Percentiles rank a stretch among this genome's conserved stretches.
phyloP scores from a whole-genome alignment of 2,329 filamentous ascomycete species.

The Diatrype stigma region DNA sequence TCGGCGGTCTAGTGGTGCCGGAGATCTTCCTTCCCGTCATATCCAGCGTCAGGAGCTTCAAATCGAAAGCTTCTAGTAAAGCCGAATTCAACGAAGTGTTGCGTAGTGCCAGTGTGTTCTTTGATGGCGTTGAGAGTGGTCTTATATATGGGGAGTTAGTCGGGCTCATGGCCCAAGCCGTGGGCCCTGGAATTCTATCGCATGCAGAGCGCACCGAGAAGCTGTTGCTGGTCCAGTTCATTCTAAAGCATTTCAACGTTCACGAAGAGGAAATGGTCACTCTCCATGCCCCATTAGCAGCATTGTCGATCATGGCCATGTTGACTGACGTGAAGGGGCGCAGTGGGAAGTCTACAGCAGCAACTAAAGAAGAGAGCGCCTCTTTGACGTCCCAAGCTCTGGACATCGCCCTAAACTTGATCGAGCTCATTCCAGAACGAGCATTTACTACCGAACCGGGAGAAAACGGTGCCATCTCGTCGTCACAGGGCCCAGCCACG shows the following conservation, averaged over 20 bases:
- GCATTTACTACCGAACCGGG: constrained; percentile 45
- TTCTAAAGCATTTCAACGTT: constrained; percentile 84
- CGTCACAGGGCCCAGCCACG: constrained; percentile 23
- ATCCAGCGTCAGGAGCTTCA: constrained; percentile 72
- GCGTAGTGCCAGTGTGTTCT: constrained; percentile 90
- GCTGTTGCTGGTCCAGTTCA: constrained; percentile 73
- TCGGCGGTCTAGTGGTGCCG: constrained; percentile 83
- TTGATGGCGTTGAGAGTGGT: constrained; percentile 92
- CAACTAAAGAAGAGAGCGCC: constrained; percentile 16
- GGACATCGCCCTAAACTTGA: constrained; percentile 50
- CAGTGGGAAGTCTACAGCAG: constrained; percentile 14
- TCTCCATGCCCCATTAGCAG: constrained; percentile 74
- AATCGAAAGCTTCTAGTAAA: constrained; percentile 59
- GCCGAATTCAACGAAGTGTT: constrained; percentile 80
- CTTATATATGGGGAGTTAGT: constrained; percentile 86
- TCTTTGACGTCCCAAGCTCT: constrained; percentile 30
- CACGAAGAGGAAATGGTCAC: constrained; percentile 94
- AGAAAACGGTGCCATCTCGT: constrained; percentile 16
- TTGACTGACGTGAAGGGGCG: constrained; percentile 48
- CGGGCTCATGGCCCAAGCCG: constrained; percentile 59
- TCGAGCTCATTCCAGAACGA: constrained; percentile 62
- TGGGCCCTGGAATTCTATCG: constrained; percentile 42
- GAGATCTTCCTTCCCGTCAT: constrained; percentile 85
- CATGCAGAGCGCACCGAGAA: constrained; percentile 53
- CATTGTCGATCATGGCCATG: constrained; percentile 61